These are phyloP conservation scores for Periconia digitata DNA, from an alignment of 2,329 filamentous ascomycete genomes.

Conservation along the genomic window DNA sequence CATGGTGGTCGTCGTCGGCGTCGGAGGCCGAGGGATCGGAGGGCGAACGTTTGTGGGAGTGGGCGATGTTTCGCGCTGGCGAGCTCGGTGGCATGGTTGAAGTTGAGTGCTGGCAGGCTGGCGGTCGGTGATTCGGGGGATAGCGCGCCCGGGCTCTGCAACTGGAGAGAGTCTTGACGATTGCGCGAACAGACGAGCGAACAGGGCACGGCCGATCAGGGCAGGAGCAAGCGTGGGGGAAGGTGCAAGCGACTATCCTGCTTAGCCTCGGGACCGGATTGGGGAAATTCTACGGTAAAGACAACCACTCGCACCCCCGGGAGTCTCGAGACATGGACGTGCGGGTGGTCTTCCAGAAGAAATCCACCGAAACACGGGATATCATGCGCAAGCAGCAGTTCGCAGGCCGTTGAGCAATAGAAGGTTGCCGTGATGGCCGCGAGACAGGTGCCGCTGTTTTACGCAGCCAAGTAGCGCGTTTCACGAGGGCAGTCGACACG, in stretches of 20 bases:
- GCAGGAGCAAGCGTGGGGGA: too few relatives aligned
- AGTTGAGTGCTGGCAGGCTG: neutral
- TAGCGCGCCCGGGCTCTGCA: too few relatives aligned
- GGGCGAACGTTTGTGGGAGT: neutral
- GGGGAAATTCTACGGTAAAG: too few relatives aligned
- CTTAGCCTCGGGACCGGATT: too few relatives aligned
- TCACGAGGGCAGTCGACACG: neutral
- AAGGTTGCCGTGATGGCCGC: neutral
- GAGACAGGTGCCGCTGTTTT: neutral
- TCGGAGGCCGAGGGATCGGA: constrained; percentile 17
- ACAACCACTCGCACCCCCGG: too few relatives aligned
- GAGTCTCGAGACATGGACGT: too few relatives aligned
- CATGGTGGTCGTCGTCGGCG: constrained; percentile 27
- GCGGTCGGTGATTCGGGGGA: constrained; percentile 11
- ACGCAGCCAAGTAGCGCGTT: neutral
- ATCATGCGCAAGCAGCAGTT: neutral
- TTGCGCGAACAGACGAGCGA: too few relatives aligned
- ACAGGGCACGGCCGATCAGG: too few relatives aligned
- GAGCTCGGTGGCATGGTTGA: neutral
- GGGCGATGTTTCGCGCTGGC: neutral
- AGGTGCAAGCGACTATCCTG: too few relatives aligned
- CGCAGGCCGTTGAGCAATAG: too few relatives aligned
- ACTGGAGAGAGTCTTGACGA: too few relatives aligned
- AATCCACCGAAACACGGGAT: neutral
- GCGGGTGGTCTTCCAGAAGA: neutral